Conservation (phyloP, 345 rosid species). For the Clarkia xantiana region DNA sequence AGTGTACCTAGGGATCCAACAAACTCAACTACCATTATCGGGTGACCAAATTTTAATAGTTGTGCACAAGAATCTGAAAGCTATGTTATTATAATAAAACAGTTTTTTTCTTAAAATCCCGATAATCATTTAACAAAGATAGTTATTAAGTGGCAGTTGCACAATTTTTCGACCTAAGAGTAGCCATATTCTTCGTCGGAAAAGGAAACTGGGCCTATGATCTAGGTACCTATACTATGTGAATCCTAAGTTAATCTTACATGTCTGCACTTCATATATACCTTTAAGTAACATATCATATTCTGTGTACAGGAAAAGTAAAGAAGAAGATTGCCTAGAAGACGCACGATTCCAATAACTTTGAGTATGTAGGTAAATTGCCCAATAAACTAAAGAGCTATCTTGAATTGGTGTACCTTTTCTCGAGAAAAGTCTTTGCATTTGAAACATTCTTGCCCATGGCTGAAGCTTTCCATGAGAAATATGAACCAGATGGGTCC, state of each 20-base stretch:
- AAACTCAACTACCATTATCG: background rate
- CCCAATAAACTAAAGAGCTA: background rate
- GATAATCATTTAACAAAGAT: too few relatives aligned
- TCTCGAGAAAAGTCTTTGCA: constrained; percentile 90
- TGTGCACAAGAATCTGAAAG: background rate
- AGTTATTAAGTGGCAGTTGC: too few relatives aligned
- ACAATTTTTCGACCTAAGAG: too few relatives aligned
- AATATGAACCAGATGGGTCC: constrained; percentile 94
- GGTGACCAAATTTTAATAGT: background rate
- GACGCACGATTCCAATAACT: background rate
- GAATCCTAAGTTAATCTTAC: too few relatives aligned
- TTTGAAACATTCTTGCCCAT: constrained; percentile 96
- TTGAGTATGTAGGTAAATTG: background rate
- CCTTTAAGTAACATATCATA: too few relatives aligned
- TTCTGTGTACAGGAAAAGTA: too few relatives aligned
- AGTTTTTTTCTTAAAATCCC: background rate
- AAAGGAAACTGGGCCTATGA: too few relatives aligned
- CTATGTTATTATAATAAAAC: background rate
- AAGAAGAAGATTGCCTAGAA: background rate
- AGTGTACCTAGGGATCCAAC: constrained; percentile 43
- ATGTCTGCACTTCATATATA: too few relatives aligned
- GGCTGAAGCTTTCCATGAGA: constrained; percentile 98
- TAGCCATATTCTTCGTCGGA: too few relatives aligned
- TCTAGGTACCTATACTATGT: too few relatives aligned
- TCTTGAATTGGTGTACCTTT: constrained; percentile 33